These are phyloP conservation scores for Benincasa hispida DNA, from an alignment of 306 rosid species.

Conservation along the genomic window DNA sequence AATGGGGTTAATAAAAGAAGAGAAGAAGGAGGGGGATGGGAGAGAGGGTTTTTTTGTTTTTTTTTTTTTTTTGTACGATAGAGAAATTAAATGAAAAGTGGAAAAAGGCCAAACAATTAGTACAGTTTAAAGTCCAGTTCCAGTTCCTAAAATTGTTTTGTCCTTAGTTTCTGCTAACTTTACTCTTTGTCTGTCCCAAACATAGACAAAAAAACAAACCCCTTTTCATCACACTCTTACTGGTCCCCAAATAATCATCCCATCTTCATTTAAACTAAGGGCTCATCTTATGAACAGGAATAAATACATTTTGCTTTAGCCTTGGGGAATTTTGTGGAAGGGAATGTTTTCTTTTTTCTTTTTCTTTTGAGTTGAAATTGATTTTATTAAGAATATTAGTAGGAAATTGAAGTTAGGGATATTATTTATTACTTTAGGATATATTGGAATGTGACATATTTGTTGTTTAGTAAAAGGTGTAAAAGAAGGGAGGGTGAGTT, in stretches of 20 bases:
- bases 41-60: too few relatives aligned
- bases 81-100: background rate
- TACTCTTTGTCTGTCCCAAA: constrained; percentile 40
- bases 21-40: background rate
- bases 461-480: too few relatives aligned
- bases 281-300: too few relatives aligned
- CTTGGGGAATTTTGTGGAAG: background rate
- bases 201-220: background rate
- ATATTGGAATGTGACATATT: too few relatives aligned
- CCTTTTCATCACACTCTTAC: background rate
- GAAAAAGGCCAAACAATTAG: background rate
- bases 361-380: too few relatives aligned
- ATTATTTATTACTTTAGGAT: too few relatives aligned
- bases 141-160: constrained; percentile 44
- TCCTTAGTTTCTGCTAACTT: constrained; percentile 38
- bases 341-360: too few relatives aligned
- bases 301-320: too few relatives aligned
- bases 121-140: constrained; percentile 38
- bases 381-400: too few relatives aligned
- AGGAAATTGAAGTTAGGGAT: too few relatives aligned
- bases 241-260: background rate
- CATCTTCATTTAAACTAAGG: too few relatives aligned
- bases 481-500: too few relatives aligned
- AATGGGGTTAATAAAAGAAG: background rate
- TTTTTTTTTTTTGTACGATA: background rate